These are phyloP conservation scores for Phoenix roebelenii DNA, from an alignment of 176 grass and related monocot species.

Conservation along the genomic window DNA sequence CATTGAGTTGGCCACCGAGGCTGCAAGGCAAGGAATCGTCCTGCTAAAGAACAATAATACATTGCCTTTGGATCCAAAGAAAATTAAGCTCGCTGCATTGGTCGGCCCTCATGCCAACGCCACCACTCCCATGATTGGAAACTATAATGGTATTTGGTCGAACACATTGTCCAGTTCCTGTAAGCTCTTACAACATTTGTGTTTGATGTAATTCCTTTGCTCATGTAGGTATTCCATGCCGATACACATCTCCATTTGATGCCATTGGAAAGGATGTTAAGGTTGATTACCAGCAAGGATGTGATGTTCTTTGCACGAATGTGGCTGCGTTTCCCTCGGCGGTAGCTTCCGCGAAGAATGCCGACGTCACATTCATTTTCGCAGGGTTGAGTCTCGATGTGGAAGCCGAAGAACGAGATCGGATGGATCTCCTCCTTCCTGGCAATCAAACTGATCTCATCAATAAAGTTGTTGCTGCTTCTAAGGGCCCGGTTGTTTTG, in stretches of 20 bases:
- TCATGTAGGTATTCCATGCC: background rate
- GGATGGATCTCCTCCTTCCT: background rate
- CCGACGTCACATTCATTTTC: background rate
- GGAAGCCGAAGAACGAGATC: background rate
- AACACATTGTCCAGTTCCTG: background rate
- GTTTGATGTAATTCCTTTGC: background rate
- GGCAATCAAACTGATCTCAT: background rate
- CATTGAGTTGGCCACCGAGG: background rate
- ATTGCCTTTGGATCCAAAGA: background rate
- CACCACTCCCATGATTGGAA: background rate
- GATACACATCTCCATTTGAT: background rate
- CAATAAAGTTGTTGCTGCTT: background rate
- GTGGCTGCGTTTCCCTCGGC: background rate
- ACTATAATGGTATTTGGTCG: background rate
- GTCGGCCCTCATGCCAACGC: background rate
- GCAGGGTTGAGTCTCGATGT: background rate
- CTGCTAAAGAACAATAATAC: background rate
- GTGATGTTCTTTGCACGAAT: background rate
- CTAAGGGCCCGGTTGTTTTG: background rate
- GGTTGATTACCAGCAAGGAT: background rate
- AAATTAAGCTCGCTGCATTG: background rate
- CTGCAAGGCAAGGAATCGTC: conserved; percentile 1
- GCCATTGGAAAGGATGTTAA: background rate
- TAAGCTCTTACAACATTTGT: background rate
- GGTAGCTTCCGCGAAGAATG: background rate